Percentiles rank a stretch among this genome's conserved stretches.
These are phyloP conservation scores for Rutstroemia sp. DNA, from an alignment of 2,329 filamentous ascomycete genomes.

Conservation along the genomic window DNA sequence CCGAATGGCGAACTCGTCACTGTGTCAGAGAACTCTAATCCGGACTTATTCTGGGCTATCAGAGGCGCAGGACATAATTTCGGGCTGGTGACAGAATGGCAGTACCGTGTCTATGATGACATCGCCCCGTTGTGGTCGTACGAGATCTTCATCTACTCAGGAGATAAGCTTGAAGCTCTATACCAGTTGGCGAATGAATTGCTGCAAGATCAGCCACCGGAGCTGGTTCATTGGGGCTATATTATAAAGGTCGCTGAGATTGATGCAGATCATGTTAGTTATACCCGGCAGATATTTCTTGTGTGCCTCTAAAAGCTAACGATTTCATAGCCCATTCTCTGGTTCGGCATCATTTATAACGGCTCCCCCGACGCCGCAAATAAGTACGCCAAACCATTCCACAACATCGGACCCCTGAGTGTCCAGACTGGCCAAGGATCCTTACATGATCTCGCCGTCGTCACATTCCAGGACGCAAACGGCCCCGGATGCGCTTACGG, in stretches of 20 bases:
- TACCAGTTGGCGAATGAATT: not conserved
- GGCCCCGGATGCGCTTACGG: conserved; percentile 1
- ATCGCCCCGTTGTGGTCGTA: not conserved
- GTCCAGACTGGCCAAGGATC: not conserved
- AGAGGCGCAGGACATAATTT: conserved; percentile 32
- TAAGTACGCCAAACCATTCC: not conserved
- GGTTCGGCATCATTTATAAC: not conserved
- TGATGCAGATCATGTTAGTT: conserved; percentile 2
- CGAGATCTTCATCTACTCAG: not conserved
- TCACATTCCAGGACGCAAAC: not conserved
- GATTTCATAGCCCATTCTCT: not conserved
- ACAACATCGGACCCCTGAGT: not conserved
- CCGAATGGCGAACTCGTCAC: conserved; percentile 35
- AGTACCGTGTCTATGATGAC: not conserved
- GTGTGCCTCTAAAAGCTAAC: not conserved
- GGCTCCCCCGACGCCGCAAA: not conserved
- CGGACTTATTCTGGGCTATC: conserved; percentile 40
- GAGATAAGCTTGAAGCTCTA: conserved; percentile 1
- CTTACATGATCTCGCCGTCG: not conserved
- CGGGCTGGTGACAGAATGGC: conserved; percentile 33
- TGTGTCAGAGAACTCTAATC: conserved; percentile 34
- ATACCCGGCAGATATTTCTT: not conserved
- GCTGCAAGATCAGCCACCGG: not conserved
- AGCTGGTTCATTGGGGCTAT: not conserved
- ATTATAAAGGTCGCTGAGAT: not conserved